These are phyloP conservation scores for Boletus insuetus DNA, from an alignment of 768 basidiomycete genomes.

Conservation along the genomic window DNA sequence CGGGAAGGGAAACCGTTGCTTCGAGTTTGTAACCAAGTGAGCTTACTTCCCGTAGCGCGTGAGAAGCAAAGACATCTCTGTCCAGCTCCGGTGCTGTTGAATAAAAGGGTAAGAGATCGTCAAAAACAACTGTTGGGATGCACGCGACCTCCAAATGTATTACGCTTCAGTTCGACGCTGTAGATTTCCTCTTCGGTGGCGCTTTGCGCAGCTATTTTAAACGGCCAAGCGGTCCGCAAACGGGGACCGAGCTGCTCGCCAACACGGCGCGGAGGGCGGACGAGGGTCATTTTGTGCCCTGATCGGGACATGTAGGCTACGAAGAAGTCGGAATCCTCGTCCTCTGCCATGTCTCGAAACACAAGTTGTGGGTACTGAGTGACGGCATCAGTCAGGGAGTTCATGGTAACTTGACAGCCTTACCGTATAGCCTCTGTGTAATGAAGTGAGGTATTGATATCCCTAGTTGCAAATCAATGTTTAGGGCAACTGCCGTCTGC, in stretches of 20 bases:
- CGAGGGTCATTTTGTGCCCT: slow-evolving; percentile 51
- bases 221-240: slow-evolving; percentile 42
- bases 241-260: slow-evolving; percentile 37
- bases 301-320: slow-evolving; percentile 60
- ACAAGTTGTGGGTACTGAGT: slow-evolving; percentile 61
- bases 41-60: slow-evolving; percentile 58
- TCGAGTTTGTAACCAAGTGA: slow-evolving; percentile 59
- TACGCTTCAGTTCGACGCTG: slow-evolving; percentile 53
- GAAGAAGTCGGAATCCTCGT: slow-evolving; percentile 57
- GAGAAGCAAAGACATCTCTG: slow-evolving; percentile 55
- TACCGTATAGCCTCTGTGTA: slow-evolving; percentile 56
- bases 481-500: slow-evolving; percentile 8
- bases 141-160: slow-evolving; percentile 33
- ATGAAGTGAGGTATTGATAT: slow-evolving; percentile 64
- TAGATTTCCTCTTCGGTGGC: slow-evolving; percentile 50
- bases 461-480: slow-evolving; percentile 44
- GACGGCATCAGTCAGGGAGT: slow-evolving; percentile 11
- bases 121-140: background rate
- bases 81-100: slow-evolving; percentile 42
- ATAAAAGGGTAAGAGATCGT: slow-evolving; percentile 1
- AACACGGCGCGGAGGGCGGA: slow-evolving; percentile 40
- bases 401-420: slow-evolving; percentile 12
- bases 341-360: slow-evolving; percentile 53
- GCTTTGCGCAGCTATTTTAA: slow-evolving; percentile 39
- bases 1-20: slow-evolving; percentile 61